Base-by-base conservation (phyloP, 2,329 filamentous ascomycete genomes). In the Alternaria brassicicola region DNA sequence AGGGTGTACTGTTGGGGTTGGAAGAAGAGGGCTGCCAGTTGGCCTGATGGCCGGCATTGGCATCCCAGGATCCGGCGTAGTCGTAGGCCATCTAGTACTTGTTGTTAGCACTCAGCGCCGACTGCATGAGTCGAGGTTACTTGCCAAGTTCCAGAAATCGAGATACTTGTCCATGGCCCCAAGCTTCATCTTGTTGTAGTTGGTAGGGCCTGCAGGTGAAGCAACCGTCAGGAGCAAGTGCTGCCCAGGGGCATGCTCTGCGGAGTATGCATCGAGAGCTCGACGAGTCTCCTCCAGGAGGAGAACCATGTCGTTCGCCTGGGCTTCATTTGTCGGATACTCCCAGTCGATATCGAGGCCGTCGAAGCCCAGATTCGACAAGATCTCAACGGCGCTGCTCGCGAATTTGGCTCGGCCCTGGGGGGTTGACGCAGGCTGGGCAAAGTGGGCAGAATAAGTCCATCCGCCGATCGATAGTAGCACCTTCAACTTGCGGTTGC, bases 31-130 rank as follows among this genome's bases (percentile, higher is more conserved):
- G 54, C 28, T 70, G 49, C 53, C 59, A 69, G 62, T 76, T 77
- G 9, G 75, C 74, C 28, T 73, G 60, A 52, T 77, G 74, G 17
- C 75, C 75, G 3, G 76, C 63, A 25, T 64, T 62, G 4, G 64
- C 46, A 61, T 76, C 73, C 74, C 75, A 77, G 1, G 70, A 73
- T 8, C 76, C 76, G 12, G 76, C 67, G 58, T 88, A 96, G 78
- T 96, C 92, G 78, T 96, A 96, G 2, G 90, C 90, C 92, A 96
- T 96, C 55, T 57, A 4, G 19, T 2, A 31, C 3, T 48, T 10
- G 7, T 13, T 41, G 23, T 54, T 36, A 54, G 55, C 31, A 23
- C 9, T 5, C 19, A 1, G 7, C 12, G 19, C 17, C 12, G 25
- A 21, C 8, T 21, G 2, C 7, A n/a, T 19, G 30, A 17, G 2